A percentile compares a stretch with the other conserved stretches of the same genome.
Evolutionary conservation across 306 rosid genomes (phyloP).

Genomic region (Hippophae rhamnoides): DNA sequence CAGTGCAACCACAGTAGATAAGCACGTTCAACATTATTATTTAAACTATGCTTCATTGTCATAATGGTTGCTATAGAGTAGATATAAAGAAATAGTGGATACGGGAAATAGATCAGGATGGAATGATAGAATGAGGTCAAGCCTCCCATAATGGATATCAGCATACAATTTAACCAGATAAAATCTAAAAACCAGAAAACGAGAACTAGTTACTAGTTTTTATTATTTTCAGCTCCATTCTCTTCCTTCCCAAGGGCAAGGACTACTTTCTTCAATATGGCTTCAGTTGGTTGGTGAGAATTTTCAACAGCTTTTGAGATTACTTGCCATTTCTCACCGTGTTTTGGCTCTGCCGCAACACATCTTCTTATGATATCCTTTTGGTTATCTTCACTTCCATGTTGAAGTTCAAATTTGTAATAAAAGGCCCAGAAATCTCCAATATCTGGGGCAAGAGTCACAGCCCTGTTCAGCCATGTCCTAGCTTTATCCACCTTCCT

Average conservation of each 20-base stretch:
- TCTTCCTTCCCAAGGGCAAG: slow-evolving; percentile 78
- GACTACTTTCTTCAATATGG: slow-evolving; percentile 71
- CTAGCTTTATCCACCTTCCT: slow-evolving; percentile 92
- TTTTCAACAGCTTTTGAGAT: slow-evolving; percentile 82
- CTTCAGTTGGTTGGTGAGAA: slow-evolving; percentile 76
- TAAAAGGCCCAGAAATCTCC: slow-evolving; percentile 89
- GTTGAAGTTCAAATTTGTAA: slow-evolving; percentile 86
- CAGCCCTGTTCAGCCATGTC: slow-evolving; percentile 80
- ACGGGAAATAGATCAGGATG: too few species aligned
- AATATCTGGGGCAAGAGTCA: slow-evolving; percentile 79
- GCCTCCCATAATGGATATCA: too few species aligned
- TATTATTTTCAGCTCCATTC: slow-evolving; percentile 53
- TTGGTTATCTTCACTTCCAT: slow-evolving; percentile 74
- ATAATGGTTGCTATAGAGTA: too few species aligned
- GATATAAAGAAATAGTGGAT: too few species aligned
- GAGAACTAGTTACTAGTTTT: slow-evolving; percentile 21
- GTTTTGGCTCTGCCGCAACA: slow-evolving; percentile 77
- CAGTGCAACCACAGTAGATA: too few species aligned
- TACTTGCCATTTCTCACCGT: slow-evolving; percentile 86
- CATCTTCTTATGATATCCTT: slow-evolving; percentile 71
- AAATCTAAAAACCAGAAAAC: too few species aligned
- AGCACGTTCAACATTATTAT: too few species aligned
- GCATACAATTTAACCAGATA: too few species aligned
- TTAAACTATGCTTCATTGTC: too few species aligned
- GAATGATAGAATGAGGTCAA: too few species aligned